A percentile compares a stretch with the other conserved stretches of the same genome.
phyloP scores from a whole-genome alignment of 805 yeast genomes.

The Danielia oregonensis region DNA sequence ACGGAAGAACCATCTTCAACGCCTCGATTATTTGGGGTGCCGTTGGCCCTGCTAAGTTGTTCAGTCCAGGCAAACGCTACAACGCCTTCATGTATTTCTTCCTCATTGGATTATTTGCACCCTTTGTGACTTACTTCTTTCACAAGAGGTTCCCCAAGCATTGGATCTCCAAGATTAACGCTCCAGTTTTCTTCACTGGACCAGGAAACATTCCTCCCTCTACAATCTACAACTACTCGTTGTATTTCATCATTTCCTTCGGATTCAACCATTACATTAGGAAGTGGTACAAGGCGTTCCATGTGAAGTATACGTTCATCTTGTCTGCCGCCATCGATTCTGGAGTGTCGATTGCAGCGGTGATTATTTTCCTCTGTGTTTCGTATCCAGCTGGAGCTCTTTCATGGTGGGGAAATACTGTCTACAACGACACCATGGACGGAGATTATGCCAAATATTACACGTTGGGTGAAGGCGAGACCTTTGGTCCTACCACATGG shows the following conservation, averaged over 20 bases:
- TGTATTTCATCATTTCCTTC: slow-evolving; percentile 13
- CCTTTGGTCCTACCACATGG: slow-evolving; percentile 14
- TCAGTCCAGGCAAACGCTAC: slow-evolving; percentile 21
- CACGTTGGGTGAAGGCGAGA: slow-evolving; percentile 10
- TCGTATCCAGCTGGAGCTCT: slow-evolving; percentile 16
- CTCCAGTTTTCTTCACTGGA: slow-evolving; percentile 7
- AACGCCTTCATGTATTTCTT: slow-evolving; percentile 12
- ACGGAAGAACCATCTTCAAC: slow-evolving; percentile 17
- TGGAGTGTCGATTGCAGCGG: slow-evolving; percentile 9
- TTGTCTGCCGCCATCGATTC: slow-evolving; percentile 15
- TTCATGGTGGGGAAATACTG: slow-evolving; percentile 16
- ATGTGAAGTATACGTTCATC: slow-evolving; percentile 12
- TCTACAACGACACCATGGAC: slow-evolving; percentile 13
- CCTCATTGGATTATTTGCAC: slow-evolving; percentile 7
- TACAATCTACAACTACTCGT: slow-evolving; percentile 16
- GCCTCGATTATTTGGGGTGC: slow-evolving; percentile 38
- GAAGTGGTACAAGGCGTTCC: slow-evolving; percentile 11
- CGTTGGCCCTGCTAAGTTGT: slow-evolving; percentile 22
- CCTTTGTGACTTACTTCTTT: slow-evolving; percentile 2
- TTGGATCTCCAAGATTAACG: slow-evolving; percentile 5
- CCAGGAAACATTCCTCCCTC: slow-evolving; percentile 18
- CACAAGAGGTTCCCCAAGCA: slow-evolving; percentile 4
- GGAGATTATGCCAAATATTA: slow-evolving; percentile 8
- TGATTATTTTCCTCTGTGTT: slow-evolving; percentile 8
- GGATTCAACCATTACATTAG: slow-evolving; percentile 12